A percentile compares a stretch with the other conserved stretches of the same genome.
These are phyloP conservation scores for Yamadazyma conglobata DNA, from an alignment of 1,139 yeast genomes.

Conservation along the genomic window DNA sequence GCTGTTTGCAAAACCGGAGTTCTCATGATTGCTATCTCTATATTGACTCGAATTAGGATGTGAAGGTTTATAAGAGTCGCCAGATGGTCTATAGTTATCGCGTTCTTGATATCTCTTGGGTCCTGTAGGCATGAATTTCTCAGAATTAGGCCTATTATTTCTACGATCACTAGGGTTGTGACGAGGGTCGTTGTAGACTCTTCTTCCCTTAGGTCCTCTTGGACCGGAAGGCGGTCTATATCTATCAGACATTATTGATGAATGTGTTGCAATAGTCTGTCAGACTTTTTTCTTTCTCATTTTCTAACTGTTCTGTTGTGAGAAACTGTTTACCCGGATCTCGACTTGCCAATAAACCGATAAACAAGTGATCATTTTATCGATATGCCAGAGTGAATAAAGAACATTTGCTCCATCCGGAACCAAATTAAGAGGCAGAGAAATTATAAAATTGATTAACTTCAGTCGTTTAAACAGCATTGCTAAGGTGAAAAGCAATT, in stretches of 20 bases:
- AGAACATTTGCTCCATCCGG: no score
- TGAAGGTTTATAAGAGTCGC: conserved; percentile 5
- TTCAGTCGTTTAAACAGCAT: no score
- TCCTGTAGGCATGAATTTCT: conserved; percentile 14
- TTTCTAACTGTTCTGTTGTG: background rate
- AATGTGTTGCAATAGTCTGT: conserved; percentile 1
- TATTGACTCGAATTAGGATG: conserved; percentile 5
- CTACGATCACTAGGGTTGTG: conserved; percentile 13
- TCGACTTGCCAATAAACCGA: background rate
- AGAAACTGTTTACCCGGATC: conserved; percentile 2
- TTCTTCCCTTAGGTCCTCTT: conserved; percentile 31
- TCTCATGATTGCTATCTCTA: background rate
- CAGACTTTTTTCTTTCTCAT: background rate
- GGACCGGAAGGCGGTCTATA: conserved; percentile 40
- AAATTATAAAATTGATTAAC: no score
- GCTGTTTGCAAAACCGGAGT: background rate
- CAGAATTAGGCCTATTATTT: conserved; percentile 6
- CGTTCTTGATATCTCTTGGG: conserved; percentile 17
- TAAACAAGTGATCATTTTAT: no score
- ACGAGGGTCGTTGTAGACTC: conserved; percentile 14
- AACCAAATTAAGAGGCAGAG: no score
- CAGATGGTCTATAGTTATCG: conserved; percentile 17
- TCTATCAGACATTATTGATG: conserved; percentile 38
- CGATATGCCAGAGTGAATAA: no score
- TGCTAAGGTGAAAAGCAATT: no score